phyloP scores from a whole-genome alignment of 192 early-diverging fungal genomes.

The Backusella parvicylindrica region DNA sequence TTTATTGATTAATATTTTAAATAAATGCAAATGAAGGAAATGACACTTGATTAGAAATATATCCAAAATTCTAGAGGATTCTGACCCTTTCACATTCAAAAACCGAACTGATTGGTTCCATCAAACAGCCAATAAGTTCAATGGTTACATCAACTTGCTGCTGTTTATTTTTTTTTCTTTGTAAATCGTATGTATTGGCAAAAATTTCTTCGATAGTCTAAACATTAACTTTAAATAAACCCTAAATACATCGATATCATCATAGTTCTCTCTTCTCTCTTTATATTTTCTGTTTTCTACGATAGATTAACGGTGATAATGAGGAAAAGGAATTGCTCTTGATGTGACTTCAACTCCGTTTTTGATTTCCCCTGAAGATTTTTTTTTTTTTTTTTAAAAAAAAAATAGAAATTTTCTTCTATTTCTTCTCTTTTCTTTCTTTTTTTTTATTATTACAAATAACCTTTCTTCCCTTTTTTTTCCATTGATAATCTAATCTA shows the following conservation, averaged over 20 bases:
- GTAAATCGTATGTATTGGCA: neutral
- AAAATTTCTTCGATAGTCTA: neutral
- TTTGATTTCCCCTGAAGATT: neutral
- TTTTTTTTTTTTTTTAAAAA: neutral
- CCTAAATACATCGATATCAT: neutral
- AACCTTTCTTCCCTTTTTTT: neutral
- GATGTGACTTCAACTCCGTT: neutral
- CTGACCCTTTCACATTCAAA: neutral
- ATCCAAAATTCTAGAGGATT: neutral
- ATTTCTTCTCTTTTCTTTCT: neutral
- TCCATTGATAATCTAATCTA: neutral
- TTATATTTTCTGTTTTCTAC: neutral
- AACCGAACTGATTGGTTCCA: neutral
- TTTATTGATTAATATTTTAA: neutral
- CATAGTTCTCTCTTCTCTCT: neutral
- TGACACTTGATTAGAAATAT: neutral
- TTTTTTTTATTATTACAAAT: conserved; percentile 1
- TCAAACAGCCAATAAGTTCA: neutral
- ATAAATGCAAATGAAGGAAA: neutral
- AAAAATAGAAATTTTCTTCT: neutral
- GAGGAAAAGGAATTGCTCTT: neutral
- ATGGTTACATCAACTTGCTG: neutral
- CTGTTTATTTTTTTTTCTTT: neutral
- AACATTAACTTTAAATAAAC: neutral
- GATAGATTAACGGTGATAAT: neutral